A percentile compares a stretch with the other conserved stretches of the same genome.
phyloP scores from a whole-genome alignment of 169 alveolate species.

The Cryptosporidium muris region DNA sequence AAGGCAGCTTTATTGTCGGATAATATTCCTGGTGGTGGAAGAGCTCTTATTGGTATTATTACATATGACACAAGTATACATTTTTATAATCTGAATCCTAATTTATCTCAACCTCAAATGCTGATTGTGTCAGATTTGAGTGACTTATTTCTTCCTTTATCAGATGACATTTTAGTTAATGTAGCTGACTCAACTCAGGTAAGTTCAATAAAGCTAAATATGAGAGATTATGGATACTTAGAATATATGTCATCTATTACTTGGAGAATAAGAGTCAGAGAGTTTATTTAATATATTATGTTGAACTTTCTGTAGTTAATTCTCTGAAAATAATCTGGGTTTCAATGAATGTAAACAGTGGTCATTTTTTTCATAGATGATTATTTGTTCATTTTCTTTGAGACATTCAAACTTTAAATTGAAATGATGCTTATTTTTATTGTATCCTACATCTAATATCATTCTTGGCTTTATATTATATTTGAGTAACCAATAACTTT shows the following conservation, averaged over 20 bases:
- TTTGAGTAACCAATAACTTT: neutral
- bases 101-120: constrained; percentile 88
- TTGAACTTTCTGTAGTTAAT: too few relatives aligned
- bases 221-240: neutral
- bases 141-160: constrained; percentile 92
- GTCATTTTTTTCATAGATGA: too few relatives aligned
- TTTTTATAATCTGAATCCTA: constrained; percentile 88
- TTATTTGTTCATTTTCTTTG: neutral
- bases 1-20: constrained; percentile 81
- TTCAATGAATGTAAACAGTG: too few relatives aligned
- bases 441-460: neutral
- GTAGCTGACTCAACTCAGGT: constrained; percentile 82
- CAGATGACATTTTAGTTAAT: constrained; percentile 89
- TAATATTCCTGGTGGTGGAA: constrained; percentile 82
- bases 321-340: too few relatives aligned
- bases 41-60: constrained; percentile 92
- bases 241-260: too few relatives aligned
- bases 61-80: constrained; percentile 94
- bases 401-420: too few relatives aligned
- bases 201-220: constrained; percentile 38
- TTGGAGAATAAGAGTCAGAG: too few relatives aligned
- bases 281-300: too few relatives aligned
- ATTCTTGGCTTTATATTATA: neutral
- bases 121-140: constrained; percentile 90
- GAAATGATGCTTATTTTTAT: too few relatives aligned